phyloP scores from a whole-genome alignment of 2,329 filamentous ascomycete genomes.

The Neoarthrinium moseri region DNA sequence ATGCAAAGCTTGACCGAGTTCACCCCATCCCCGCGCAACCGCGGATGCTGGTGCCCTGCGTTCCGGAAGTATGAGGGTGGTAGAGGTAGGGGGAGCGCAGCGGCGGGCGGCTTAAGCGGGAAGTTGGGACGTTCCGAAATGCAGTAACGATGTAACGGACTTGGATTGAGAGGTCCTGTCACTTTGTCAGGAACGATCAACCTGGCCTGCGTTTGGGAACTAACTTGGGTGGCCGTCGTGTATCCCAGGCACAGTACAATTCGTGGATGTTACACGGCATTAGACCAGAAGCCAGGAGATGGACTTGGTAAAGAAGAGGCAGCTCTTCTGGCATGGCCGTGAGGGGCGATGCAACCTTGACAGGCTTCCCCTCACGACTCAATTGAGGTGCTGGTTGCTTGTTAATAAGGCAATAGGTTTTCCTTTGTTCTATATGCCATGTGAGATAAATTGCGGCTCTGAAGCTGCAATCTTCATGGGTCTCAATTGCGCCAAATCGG shows the following conservation, averaged over 20 bases:
- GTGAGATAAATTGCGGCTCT: conserved; percentile 1
- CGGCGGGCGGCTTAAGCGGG: conserved; percentile 4
- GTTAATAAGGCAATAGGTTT: background rate
- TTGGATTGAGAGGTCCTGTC: background rate
- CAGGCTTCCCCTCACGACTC: background rate
- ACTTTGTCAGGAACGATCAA: background rate
- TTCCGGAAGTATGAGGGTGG: background rate
- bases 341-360: background rate
- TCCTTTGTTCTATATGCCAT: background rate
- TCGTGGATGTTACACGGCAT: background rate
- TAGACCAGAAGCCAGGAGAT: background rate
- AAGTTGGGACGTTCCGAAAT: background rate
- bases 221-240: too few relatives aligned
- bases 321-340: background rate
- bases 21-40: background rate
- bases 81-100: background rate
- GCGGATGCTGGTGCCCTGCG: background rate
- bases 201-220: background rate
- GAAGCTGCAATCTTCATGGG: background rate
- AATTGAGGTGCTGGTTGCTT: background rate
- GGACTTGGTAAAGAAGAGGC: background rate
- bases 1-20: conserved; percentile 2
- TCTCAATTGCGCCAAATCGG: too few relatives aligned
- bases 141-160: background rate
- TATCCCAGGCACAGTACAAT: background rate